Base-by-base conservation (phyloP, 108 stramenopile genomes). In the Conticribra guillardii region DNA sequence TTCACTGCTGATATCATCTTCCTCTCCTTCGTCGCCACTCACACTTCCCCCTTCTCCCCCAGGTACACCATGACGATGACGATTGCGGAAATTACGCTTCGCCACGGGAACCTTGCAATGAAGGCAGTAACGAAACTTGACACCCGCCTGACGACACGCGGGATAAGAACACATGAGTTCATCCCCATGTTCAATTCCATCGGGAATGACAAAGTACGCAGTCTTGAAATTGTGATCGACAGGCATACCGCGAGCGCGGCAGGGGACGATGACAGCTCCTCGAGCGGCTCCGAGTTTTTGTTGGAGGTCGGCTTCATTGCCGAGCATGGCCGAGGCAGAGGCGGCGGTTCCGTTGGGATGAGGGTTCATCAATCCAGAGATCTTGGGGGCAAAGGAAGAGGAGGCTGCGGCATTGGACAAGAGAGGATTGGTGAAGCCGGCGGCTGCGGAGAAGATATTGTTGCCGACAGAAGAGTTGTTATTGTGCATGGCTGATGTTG, bases 181-280 rank as follows among this genome's bases (percentile, higher is more conserved):
- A 69, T 87, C 92, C 5, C 92, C 92, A 53, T 94, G 92, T 55
- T 90, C 87, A 27, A 85, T 83, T 61, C 87, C 80, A 69, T 93
- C 92, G 17, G 89, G 84, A 33, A 93, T 89, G 56, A 93, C 83
- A 76, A 93, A 93, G 79, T 90, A 90, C 14, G 92, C 89, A 23
- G 92, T 87, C 86, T 90, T 79, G 48, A 81, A 76, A 23, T 71
- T 82, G 73, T 84, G 84, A 55, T 84, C 77, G 44, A 61, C 72
- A 22, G 84, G 71, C 66, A 84, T 71, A 5, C 84, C 84, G 14
- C 84, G 64, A 14, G 84, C 84, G 44, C 80, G 60, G 56, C 84
- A 84, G 8, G 81, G 81, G 8, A 84, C 62, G 24, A 79, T 73
- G 41, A 73, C 49, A 24, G 77, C 67, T 8, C 77, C 71, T 22